Evolutionary conservation across 257 asterid genomes (phyloP).

Genomic region (Petunia axillaris): DNA sequence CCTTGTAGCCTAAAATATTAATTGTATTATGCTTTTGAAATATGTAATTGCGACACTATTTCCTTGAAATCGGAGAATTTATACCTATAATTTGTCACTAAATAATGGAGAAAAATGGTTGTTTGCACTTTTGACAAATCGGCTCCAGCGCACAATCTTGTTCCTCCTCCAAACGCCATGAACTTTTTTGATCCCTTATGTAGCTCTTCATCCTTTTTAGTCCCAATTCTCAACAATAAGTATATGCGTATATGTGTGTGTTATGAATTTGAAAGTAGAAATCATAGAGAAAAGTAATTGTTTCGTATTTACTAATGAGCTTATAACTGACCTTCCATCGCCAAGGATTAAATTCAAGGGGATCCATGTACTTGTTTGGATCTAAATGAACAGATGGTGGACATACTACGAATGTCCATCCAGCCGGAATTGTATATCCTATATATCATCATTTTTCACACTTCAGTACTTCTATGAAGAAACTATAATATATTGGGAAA

Average conservation of each 20-base stretch:
- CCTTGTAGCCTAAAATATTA: too few species aligned
- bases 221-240: too few species aligned
- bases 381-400: constrained; percentile 34
- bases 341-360: constrained; percentile 38
- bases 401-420: constrained; percentile 41
- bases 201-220: constrained; percentile 24
- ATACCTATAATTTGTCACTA: constrained; percentile 40
- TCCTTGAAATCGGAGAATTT: not conserved
- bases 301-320: too few species aligned
- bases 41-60: too few species aligned
- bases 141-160: constrained; percentile 41
- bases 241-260: too few species aligned
- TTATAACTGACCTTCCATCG: constrained; percentile 40
- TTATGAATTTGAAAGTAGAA: too few species aligned
- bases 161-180: constrained; percentile 44
- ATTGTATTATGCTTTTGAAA: too few species aligned
- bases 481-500: not conserved
- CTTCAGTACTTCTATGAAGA: not conserved
- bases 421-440: constrained; percentile 46
- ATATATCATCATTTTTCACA: not conserved
- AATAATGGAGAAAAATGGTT: constrained; percentile 37
- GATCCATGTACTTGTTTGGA: constrained; percentile 35
- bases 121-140: constrained; percentile 31
- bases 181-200: constrained; percentile 29
- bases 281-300: too few species aligned